A percentile compares a stretch with the other conserved stretches of the same genome.
These are phyloP conservation scores for Curvularia lunata DNA, from an alignment of 2,329 filamentous ascomycete species.

Conservation along the genomic window DNA sequence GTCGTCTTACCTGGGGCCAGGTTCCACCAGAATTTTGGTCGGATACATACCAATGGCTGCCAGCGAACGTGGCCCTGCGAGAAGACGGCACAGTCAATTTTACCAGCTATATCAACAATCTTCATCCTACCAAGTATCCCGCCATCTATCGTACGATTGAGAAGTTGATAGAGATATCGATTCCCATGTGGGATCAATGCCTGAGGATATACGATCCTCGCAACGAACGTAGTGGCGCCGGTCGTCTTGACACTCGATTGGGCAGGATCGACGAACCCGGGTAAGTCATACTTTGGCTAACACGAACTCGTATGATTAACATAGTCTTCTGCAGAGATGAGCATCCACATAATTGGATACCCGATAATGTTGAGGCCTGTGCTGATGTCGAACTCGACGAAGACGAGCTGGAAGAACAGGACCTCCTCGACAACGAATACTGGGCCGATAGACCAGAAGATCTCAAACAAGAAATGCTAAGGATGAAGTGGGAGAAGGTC, in stretches of 20 bases:
- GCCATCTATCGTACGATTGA: slow-evolving; percentile 31
- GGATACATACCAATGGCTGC: slow-evolving; percentile 55
- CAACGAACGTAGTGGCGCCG: slow-evolving; percentile 12
- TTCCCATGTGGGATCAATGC: slow-evolving; percentile 36
- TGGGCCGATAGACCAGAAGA: not conserved
- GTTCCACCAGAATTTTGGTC: slow-evolving; percentile 31
- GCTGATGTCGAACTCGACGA: slow-evolving; percentile 7
- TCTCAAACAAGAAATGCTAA: too few species aligned
- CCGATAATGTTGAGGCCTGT: slow-evolving; percentile 9
- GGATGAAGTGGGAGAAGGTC: slow-evolving; percentile 23
- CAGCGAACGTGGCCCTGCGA: slow-evolving; percentile 56
- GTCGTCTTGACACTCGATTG: slow-evolving; percentile 18
- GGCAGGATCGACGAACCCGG: not conserved
- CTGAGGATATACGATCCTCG: slow-evolving; percentile 11
- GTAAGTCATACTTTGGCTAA: not conserved
- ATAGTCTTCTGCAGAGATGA: slow-evolving; percentile 16
- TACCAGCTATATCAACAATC: slow-evolving; percentile 61
- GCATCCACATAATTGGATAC: slow-evolving; percentile 25
- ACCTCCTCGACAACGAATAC: not conserved
- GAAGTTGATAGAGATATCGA: slow-evolving; percentile 23
- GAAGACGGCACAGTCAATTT: slow-evolving; percentile 48
- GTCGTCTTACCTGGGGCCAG: not conserved
- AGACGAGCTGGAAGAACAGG: not conserved
- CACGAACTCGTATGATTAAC: not conserved
- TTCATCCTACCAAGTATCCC: slow-evolving; percentile 52